A percentile compares a stretch with the other conserved stretches of the same genome.
Evolutionary conservation across 345 rosid genomes (phyloP).

Genomic region (Lagerstroemia speciosa): DNA sequence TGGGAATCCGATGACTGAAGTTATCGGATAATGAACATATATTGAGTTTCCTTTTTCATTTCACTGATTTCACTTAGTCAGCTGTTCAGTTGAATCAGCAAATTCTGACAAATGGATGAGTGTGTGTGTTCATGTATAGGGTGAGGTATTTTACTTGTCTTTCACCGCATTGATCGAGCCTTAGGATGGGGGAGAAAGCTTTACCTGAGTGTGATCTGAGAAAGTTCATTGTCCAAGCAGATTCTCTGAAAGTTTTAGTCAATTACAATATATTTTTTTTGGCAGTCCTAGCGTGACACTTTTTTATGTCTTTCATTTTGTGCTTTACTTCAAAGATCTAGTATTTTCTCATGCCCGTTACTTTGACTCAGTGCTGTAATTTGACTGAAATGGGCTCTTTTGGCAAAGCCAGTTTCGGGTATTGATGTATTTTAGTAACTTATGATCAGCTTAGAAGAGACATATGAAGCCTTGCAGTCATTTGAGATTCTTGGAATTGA

Average conservation of each 20-base stretch:
- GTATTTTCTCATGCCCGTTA: not conserved
- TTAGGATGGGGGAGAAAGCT: not conserved
- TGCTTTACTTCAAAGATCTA: not conserved
- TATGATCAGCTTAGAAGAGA: constrained; percentile 55
- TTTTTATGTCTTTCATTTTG: not conserved
- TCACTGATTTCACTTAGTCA: not conserved
- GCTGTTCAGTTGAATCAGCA: not conserved
- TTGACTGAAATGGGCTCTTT: not conserved
- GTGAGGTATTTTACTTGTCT: not conserved
- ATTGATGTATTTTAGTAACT: not conserved
- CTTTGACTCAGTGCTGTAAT: not conserved
- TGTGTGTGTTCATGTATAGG: not conserved
- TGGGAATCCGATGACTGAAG: not conserved
- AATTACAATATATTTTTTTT: too few species aligned
- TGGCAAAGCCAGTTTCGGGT: not conserved
- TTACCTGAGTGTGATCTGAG: not conserved
- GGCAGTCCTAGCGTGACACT: too few species aligned
- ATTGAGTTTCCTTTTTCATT: not conserved
- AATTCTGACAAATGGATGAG: not conserved
- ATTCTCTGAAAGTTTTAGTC: too few species aligned
- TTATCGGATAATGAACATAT: not conserved
- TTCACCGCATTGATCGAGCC: not conserved
- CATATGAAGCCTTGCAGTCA: constrained; percentile 70
- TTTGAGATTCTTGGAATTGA: constrained; percentile 68
- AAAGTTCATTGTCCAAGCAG: not conserved